Evolutionary conservation across 2,329 filamentous ascomycete species (phyloP).

Genomic region (Sclerotinia borealis): DNA sequence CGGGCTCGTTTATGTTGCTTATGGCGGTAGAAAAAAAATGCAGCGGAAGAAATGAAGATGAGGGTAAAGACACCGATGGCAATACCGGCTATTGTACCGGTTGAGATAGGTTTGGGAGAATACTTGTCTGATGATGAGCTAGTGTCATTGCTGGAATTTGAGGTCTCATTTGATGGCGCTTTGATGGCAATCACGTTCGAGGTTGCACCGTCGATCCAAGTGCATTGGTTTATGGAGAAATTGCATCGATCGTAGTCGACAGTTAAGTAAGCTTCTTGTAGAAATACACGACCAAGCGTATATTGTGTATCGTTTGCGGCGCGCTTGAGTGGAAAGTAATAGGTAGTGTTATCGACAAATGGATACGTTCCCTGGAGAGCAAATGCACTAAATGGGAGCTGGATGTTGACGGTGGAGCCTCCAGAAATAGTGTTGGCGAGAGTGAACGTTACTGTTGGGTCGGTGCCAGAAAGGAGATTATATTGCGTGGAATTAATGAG

Average conservation of each 20-base stretch:
- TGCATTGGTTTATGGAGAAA: constrained; percentile 36
- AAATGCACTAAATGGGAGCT: constrained; percentile 36
- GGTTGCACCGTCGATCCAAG: constrained; percentile 31
- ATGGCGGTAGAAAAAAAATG: neutral
- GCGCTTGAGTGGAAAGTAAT: constrained; percentile 37
- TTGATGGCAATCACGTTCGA: constrained; percentile 10
- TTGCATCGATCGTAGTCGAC: constrained; percentile 36
- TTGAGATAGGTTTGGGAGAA: neutral
- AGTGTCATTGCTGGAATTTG: neutral
- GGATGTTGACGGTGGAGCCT: constrained; percentile 29
- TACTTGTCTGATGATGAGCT: neutral
- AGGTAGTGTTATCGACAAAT: constrained; percentile 20
- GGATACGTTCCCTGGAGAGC: constrained; percentile 34
- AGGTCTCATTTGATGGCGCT: neutral
- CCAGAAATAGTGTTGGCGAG: constrained; percentile 29
- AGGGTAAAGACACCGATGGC: neutral
- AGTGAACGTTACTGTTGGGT: constrained; percentile 34
- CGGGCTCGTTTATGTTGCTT: neutral
- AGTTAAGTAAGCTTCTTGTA: constrained; percentile 35
- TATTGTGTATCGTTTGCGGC: constrained; percentile 33
- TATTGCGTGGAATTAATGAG: constrained; percentile 29
- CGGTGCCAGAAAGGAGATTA: constrained; percentile 23
- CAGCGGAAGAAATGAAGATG: neutral
- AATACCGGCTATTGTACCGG: neutral
- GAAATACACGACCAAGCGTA: constrained; percentile 36